Evolutionary conservation across 441 rosid species (phyloP), one percentile per base, ranked within the genome.

Genomic region (Geranium incanum): DNA sequence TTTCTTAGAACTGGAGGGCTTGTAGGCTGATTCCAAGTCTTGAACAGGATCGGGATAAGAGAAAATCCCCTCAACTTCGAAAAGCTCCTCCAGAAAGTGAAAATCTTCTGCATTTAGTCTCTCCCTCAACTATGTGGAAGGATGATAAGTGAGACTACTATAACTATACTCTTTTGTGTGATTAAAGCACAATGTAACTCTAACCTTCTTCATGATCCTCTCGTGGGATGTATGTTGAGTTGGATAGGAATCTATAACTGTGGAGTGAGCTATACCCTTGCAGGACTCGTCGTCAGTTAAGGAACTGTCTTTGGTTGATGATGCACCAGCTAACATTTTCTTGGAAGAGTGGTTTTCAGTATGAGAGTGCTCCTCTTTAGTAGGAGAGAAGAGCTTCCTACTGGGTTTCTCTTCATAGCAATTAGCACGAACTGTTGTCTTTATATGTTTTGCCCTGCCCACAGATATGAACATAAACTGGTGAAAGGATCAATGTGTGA

Each of bases 371-470:
- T 39, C 43, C 52, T 45, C 52, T 45, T 45, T 45, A 45, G 52
- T 45, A 3, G 52, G 52, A 45, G 52, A 2, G n/a, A 45, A 45
- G 11, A 71, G 82, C 66, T 74, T 79, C 73, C 74, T 82, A 70
- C 70, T 59, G 71, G 64, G 72, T 76, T 71, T 89, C 15, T 84
- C 84, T 81, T 84, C 85, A 37, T 62, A 72, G 65, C 70, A 33
- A 37, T 67, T 78, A 72, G 81, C 75, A 65, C 78, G 70, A 62
- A 89, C 85, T 71, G 89, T 81, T 74, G 91, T 72, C 81, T 88
- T 91, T 76, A 93, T 82, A 78, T 93, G 97, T 85, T 87, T 88
- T 75, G 96, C 97, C 88, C 97, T 93, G 82, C 70, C 7, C 74
- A 68, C 60, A 36, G 36, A 69, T 9, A 41, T 73, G 45, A 71